Percentiles rank a stretch among this genome's conserved stretches.
Evolutionary conservation across 768 basidiomycete species (phyloP).

Genomic region (Auricularia auricula-judae): DNA sequence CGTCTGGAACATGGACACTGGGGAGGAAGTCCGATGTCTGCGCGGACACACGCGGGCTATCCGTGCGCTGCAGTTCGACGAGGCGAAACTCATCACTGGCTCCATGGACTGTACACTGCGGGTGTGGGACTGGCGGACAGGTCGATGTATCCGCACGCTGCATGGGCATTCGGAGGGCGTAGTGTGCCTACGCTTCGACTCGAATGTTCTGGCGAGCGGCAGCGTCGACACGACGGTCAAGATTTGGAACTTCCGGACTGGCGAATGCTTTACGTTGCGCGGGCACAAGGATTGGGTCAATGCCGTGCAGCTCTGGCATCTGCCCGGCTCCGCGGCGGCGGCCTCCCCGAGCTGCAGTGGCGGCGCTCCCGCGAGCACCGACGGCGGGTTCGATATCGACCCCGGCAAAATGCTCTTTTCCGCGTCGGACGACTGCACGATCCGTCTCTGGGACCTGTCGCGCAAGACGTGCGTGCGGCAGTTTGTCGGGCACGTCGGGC

Average conservation of each 20-base stretch:
- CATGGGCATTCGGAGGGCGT: constrained; percentile 89
- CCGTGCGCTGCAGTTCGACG: constrained; percentile 89
- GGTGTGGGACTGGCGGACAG: constrained; percentile 93
- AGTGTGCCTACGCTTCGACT: constrained; percentile 83
- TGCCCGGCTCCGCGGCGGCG: constrained; percentile 4
- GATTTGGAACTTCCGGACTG: constrained; percentile 87
- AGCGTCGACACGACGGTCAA: constrained; percentile 92
- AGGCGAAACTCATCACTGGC: constrained; percentile 87
- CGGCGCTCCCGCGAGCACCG: constrained; percentile 8
- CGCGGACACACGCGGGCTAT: constrained; percentile 89
- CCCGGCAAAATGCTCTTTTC: constrained; percentile 95
- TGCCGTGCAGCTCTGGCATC: constrained; percentile 85
- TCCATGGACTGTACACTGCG: constrained; percentile 93
- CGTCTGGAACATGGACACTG: constrained; percentile 95
- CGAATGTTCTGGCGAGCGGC: constrained; percentile 84
- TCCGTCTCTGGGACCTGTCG: constrained; percentile 89
- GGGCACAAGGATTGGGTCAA: constrained; percentile 98
- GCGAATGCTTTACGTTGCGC: constrained; percentile 82
- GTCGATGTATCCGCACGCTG: constrained; percentile 76
- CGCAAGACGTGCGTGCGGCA: constrained; percentile 68
- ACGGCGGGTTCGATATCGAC: constrained; percentile 34
- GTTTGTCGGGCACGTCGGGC: constrained; percentile 84
- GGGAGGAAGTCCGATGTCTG: constrained; percentile 69
- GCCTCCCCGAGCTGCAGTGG: neutral
- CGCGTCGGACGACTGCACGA: constrained; percentile 87